A percentile compares a stretch with the other conserved stretches of the same genome.
phyloP scores from a whole-genome alignment of 1,284 basidiomycete species.

The Irpex lacteus region DNA sequence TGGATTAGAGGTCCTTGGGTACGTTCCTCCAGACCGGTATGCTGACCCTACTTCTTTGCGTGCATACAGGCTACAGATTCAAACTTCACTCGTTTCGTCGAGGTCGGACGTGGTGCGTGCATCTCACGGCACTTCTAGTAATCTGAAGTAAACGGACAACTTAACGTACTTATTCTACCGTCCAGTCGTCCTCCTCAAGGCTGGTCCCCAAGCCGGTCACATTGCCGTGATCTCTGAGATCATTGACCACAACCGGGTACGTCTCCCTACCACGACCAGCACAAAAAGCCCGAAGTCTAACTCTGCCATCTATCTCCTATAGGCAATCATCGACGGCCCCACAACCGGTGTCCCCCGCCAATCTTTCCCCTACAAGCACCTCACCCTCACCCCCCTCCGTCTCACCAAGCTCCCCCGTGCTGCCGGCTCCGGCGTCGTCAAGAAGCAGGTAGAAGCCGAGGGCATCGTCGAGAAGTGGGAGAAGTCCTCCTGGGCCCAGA shows the following conservation, averaged over 20 bases:
- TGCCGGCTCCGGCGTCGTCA: constrained; percentile 80
- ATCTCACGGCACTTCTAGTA: neutral
- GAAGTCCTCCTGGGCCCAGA: constrained; percentile 88
- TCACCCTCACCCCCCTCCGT: constrained; percentile 87
- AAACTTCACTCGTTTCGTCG: constrained; percentile 96
- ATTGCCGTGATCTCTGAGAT: constrained; percentile 97
- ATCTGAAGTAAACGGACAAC: neutral
- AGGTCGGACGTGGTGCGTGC: constrained; percentile 86
- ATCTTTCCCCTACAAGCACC: constrained; percentile 87
- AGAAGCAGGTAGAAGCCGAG: constrained; percentile 87
- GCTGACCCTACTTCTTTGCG: constrained; percentile 7
- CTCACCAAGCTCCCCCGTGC: constrained; percentile 87
- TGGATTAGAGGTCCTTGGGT: constrained; percentile 1
- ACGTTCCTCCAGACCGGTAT: constrained; percentile 3
- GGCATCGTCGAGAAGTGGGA: constrained; percentile 79
- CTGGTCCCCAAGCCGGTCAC: constrained; percentile 83
- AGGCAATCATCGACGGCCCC: constrained; percentile 96
- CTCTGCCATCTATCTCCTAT: too few relatives aligned
- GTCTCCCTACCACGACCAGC: too few relatives aligned
- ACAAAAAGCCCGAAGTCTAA: too few relatives aligned
- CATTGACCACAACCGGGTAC: constrained; percentile 97
- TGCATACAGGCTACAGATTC: constrained; percentile 50
- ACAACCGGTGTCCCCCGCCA: constrained; percentile 90
- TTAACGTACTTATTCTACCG: neutral
- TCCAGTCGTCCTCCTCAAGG: constrained; percentile 90